Conservation (phyloP, 2,329 filamentous ascomycete genomes). For the Pseudopyrenochaeta lycopersici region DNA sequence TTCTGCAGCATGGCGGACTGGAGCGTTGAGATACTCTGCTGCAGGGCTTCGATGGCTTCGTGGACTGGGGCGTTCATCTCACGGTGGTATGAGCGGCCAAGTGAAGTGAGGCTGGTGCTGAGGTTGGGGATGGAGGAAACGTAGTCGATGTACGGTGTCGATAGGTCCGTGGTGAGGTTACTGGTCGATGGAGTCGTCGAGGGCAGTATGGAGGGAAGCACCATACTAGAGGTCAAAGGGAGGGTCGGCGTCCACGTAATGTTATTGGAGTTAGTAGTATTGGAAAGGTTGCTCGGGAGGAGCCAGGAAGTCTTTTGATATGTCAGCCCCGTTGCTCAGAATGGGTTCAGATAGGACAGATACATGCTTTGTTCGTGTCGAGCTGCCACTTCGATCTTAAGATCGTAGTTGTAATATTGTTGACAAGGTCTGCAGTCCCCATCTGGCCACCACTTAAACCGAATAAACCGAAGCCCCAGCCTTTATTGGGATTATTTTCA, state of each 20-base stretch:
- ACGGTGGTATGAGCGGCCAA: slow-evolving; percentile 46
- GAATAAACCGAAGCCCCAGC: slow-evolving; percentile 34
- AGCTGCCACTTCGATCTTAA: slow-evolving; percentile 41
- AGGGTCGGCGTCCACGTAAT: slow-evolving; percentile 21
- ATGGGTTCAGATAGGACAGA: background rate
- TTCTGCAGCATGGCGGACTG: slow-evolving; percentile 38
- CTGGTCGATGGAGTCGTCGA: slow-evolving; percentile 18
- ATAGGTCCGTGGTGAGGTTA: slow-evolving; percentile 28
- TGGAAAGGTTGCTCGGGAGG: slow-evolving; percentile 7
- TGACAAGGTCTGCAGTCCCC: slow-evolving; percentile 43
- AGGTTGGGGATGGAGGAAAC: slow-evolving; percentile 38
- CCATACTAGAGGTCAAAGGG: slow-evolving; percentile 25
- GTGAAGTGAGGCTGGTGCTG: slow-evolving; percentile 36
- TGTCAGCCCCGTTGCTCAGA: background rate
- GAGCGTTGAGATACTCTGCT: slow-evolving; percentile 40
- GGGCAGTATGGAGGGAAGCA: slow-evolving; percentile 17
- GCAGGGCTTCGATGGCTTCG: slow-evolving; percentile 38
- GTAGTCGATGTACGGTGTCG: slow-evolving; percentile 41
- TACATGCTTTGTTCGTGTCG: slow-evolving; percentile 39
- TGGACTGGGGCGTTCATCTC: slow-evolving; percentile 49
- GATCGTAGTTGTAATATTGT: slow-evolving; percentile 44
- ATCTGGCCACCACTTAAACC: slow-evolving; percentile 19
- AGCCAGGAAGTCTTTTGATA: slow-evolving; percentile 27
- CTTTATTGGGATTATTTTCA: slow-evolving; percentile 35
- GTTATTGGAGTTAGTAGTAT: slow-evolving; percentile 13